Evolutionary conservation across 257 asterid genomes (phyloP), one percentile per base, ranked within the genome.

Genomic region (Linaria vulgaris): DNA sequence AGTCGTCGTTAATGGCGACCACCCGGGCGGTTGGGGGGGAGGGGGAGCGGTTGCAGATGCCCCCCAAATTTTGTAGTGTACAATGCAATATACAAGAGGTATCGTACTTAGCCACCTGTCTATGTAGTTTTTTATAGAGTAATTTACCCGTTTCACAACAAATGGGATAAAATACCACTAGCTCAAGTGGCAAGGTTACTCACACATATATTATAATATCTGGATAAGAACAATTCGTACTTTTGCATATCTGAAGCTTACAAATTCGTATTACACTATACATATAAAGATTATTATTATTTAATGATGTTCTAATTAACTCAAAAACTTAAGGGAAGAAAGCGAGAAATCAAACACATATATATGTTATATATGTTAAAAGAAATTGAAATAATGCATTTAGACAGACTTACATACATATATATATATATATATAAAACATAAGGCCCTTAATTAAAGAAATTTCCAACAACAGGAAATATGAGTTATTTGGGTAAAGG

Each of bases 401-500:
- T 0, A 12, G 38, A 11, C 50, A 38, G 27, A 20, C 55, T 49
- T 34, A 64, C 45, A 49, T 34, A 64, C 45, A 49, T 20, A 38
- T 34, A 34, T 34, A 34, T 34, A 7, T 50, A 59, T 17, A 38
- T 68, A 39, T 39, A 58, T 0, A 45, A 71, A 31, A 57, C 51
- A 45, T 47, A 72, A 60, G 60, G 38, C 22, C 59, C 60, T 66
- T 37, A 45, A 53, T 51, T n/a, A n/a, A n/a, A n/a, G n/a, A 54
- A 22, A 39, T 58, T 56, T 30, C 38, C 68, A 71, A 58, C 56
- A 59, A 31, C 37, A 6, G 30, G 12, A 39, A 6, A 41, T n/a
- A 65, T 47, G 20, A 70, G 41, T 41, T 25, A 27, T 64, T 57
- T 49, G 41, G 37, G 41, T 34, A 34, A 34, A 34, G 5, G 41